Evolutionary conservation across 805 yeast species (phyloP).

Genomic region (Nakazawaea sp.): DNA sequence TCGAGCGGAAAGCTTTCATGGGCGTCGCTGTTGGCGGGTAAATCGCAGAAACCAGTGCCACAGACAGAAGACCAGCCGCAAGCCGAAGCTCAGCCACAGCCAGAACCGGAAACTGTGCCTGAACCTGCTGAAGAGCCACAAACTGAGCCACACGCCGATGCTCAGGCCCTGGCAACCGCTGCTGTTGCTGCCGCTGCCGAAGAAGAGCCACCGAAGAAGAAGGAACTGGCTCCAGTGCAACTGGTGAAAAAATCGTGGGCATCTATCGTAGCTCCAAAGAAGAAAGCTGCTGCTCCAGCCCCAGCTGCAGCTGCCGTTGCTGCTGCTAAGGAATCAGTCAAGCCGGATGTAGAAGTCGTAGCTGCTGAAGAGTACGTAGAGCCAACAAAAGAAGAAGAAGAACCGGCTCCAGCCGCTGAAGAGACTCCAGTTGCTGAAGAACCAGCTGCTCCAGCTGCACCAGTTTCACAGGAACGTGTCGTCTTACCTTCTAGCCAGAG

Average conservation of each 20-base stretch:
- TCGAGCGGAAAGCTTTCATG: constrained; percentile 21
- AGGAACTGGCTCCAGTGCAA: constrained; percentile 8
- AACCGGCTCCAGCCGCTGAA: constrained; percentile 1
- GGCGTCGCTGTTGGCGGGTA: constrained; percentile 25
- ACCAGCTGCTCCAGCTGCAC: neutral
- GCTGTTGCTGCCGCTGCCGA: constrained; percentile 1
- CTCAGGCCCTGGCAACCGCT: constrained; percentile 13
- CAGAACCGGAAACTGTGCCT: neutral
- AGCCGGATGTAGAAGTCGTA: constrained; percentile 1
- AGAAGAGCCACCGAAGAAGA: constrained; percentile 12
- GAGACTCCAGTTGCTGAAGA: constrained; percentile 7
- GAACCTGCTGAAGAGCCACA: neutral
- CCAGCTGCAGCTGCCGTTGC: constrained; percentile 8
- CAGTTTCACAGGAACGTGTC: constrained; percentile 22
- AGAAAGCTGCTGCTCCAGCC: constrained; percentile 6
- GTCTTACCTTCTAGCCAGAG: constrained; percentile 40
- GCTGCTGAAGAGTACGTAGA: constrained; percentile 8
- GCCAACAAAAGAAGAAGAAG: neutral
- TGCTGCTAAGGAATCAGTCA: neutral
- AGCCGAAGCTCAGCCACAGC: neutral
- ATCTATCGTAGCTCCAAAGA: constrained; percentile 12
- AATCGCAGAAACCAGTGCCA: constrained; percentile 8
- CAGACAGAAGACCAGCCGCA: constrained; percentile 6
- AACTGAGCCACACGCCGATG: constrained; percentile 7
- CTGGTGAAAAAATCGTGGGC: constrained; percentile 10